phyloP scores from a whole-genome alignment of 2,329 filamentous ascomycete genomes.

The Penicillium sp. region DNA sequence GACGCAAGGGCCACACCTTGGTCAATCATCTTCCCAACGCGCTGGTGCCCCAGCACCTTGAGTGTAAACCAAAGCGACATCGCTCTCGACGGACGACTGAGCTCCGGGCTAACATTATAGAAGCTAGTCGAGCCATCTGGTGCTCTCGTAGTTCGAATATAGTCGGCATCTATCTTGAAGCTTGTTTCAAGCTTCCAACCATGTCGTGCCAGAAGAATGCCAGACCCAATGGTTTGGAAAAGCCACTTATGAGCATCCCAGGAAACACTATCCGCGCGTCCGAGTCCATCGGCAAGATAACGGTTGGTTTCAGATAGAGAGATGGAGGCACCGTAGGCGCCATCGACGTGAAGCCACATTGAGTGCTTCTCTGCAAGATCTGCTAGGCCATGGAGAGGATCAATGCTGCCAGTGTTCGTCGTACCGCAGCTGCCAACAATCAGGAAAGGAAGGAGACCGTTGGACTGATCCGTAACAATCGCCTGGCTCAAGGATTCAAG shows the following conservation, averaged over 20 bases:
- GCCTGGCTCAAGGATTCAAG: neutral
- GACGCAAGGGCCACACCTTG: conserved; percentile 11
- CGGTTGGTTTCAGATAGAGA: conserved; percentile 16
- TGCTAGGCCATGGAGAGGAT: conserved; percentile 20
- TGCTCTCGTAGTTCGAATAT: conserved; percentile 5
- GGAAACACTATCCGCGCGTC: conserved; percentile 25
- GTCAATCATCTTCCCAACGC: conserved; percentile 24
- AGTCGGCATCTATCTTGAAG: conserved; percentile 15
- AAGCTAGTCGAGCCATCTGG: conserved; percentile 16
- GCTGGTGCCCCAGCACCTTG: conserved; percentile 18
- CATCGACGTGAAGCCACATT: conserved; percentile 32
- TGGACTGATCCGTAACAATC: conserved; percentile 7
- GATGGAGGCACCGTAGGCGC: conserved; percentile 25
- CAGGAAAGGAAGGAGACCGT: conserved; percentile 16
- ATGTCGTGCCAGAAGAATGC: conserved; percentile 24
- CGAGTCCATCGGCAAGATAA: conserved; percentile 15
- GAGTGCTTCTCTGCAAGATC: conserved; percentile 11
- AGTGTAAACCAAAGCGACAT: conserved; percentile 27
- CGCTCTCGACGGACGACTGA: conserved; percentile 22
- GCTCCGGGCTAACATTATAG: conserved; percentile 25
- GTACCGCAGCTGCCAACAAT: conserved; percentile 24
- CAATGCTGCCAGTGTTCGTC: conserved; percentile 25
- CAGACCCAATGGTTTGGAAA: conserved; percentile 32
- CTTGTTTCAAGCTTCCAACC: conserved; percentile 8
- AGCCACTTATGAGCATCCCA: conserved; percentile 35